phyloP scores from a whole-genome alignment of 345 rosid genomes.

The Rhizophora apiculata region DNA sequence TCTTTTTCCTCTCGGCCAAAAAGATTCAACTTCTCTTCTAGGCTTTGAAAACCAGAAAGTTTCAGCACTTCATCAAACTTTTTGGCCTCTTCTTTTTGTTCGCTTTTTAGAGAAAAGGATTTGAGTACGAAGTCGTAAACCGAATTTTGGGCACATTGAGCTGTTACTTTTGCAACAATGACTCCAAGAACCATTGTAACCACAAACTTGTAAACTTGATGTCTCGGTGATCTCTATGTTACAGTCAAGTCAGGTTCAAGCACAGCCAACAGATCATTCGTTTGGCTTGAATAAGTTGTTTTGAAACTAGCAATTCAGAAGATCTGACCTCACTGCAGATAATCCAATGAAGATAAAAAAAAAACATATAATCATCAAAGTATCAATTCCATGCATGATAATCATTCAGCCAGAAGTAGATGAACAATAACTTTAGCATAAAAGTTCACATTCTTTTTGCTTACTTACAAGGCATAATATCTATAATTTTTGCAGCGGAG shows the following conservation, averaged over 20 bases:
- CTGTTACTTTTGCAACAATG: not conserved
- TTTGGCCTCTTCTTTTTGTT: not conserved
- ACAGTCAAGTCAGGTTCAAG: not conserved
- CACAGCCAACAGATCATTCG: not conserved
- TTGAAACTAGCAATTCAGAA: not conserved
- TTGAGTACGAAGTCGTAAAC: not conserved
- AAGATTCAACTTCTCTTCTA: not conserved
- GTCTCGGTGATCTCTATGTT: not conserved
- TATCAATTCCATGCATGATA: not conserved
- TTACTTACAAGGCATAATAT: not conserved
- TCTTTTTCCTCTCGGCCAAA: not conserved
- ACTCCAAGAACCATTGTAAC: not conserved
- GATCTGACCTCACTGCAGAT: not conserved
- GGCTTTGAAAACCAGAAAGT: not conserved
- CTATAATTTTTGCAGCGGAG: conserved; percentile 60
- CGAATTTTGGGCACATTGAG: not conserved
- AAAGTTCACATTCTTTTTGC: not conserved
- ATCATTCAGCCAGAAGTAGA: not conserved
- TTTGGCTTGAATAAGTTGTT: not conserved
- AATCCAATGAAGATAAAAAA: not conserved
- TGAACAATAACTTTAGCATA: not conserved
- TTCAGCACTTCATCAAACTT: not conserved
- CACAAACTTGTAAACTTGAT: not conserved
- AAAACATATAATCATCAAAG: not conserved
- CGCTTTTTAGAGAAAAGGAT: not conserved